phyloP scores from a whole-genome alignment of 1,284 basidiomycete genomes.

The Fistulina hepatica region DNA sequence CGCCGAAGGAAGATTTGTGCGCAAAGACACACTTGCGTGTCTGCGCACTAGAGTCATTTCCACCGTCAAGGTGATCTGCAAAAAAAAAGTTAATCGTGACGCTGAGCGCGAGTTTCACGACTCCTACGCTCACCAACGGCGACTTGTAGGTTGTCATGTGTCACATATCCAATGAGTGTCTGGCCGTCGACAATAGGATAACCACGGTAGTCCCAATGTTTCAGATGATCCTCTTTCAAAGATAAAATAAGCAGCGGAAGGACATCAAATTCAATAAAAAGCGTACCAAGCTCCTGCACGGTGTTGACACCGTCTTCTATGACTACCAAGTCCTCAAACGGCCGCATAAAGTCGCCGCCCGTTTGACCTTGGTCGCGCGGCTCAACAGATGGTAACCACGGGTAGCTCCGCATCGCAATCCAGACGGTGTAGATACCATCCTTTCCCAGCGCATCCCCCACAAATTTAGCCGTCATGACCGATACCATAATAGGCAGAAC shows the following conservation, averaged over 20 bases:
- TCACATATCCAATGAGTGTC: constrained; percentile 49
- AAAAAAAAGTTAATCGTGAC: background rate
- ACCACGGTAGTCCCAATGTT: constrained; percentile 40
- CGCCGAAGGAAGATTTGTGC: constrained; percentile 22
- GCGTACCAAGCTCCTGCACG: constrained; percentile 38
- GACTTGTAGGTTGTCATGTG: constrained; percentile 39
- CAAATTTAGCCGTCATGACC: constrained; percentile 68
- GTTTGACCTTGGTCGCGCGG: constrained; percentile 56
- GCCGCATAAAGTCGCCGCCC: constrained; percentile 53
- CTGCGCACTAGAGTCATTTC: constrained; percentile 18
- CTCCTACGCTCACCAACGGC: constrained; percentile 33
- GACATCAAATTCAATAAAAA: background rate
- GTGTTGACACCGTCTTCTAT: constrained; percentile 38
- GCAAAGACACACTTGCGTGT: constrained; percentile 29
- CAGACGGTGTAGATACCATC: constrained; percentile 69
- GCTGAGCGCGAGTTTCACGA: background rate
- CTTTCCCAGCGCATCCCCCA: constrained; percentile 58
- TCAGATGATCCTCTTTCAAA: constrained; percentile 27
- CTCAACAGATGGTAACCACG: constrained; percentile 63
- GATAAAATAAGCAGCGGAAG: constrained; percentile 3
- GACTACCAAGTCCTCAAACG: constrained; percentile 37
- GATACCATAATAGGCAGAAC: constrained; percentile 73
- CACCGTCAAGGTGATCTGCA: constrained; percentile 5
- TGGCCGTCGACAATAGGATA: constrained; percentile 48
- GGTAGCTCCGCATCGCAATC: constrained; percentile 62